phyloP scores from a whole-genome alignment of 2,329 filamentous ascomycete species.

The Aspergillus uvarum region DNA sequence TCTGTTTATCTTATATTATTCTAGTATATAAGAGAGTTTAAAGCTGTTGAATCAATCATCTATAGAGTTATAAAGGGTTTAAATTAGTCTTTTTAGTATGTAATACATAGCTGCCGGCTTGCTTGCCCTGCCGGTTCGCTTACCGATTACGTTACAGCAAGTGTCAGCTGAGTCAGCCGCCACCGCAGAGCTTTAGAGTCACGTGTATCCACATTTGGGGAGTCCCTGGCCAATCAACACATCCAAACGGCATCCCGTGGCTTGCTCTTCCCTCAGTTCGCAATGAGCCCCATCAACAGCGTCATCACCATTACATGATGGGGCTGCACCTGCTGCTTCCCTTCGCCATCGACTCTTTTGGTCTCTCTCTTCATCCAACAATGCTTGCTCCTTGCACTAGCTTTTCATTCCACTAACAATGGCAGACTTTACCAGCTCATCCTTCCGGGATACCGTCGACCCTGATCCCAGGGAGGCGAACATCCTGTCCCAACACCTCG shows the following conservation, averaged over 20 bases:
- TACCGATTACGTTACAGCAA: too few species aligned
- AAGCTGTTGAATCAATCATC: too few species aligned
- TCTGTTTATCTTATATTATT: too few species aligned
- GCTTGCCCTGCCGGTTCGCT: too few species aligned
- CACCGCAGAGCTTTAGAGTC: neutral
- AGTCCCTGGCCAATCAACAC: neutral
- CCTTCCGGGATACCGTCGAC: constrained; percentile 1
- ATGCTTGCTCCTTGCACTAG: neutral
- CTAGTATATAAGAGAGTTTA: too few species aligned
- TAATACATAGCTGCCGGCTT: too few species aligned
- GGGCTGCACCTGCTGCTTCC: neutral
- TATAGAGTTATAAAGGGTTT: too few species aligned
- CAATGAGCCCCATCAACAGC: neutral
- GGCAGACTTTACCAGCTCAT: constrained; percentile 33
- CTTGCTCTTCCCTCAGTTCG: neutral
- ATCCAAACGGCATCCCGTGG: neutral
- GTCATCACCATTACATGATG: neutral
- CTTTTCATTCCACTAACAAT: constrained; percentile 5
- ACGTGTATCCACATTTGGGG: neutral
- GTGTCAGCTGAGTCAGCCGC: neutral
- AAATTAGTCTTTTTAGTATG: too few species aligned
- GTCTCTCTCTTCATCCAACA: neutral
- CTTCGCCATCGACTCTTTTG: neutral
- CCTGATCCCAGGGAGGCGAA: constrained; percentile 17
- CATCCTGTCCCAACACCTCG: constrained; percentile 22